Evolutionary conservation across 75 land plant species (phyloP).

Genomic region (Selaginella tamariscina): DNA sequence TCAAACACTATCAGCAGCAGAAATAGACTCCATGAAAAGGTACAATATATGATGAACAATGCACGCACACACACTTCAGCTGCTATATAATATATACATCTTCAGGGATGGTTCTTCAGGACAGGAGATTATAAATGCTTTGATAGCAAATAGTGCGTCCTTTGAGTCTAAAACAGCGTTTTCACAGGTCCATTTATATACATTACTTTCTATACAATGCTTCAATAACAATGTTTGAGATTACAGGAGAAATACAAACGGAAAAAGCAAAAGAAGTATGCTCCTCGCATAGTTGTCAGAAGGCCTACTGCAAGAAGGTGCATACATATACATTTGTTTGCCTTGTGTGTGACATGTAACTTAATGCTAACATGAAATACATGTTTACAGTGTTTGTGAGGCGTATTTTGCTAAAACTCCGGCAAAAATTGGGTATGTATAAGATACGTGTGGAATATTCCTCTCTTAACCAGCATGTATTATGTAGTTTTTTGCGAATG

Average conservation of each 20-base stretch:
- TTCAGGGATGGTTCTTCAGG: conserved; percentile 73
- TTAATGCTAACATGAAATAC: too few species aligned
- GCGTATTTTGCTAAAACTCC: conserved; percentile 83
- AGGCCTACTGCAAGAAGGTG: conserved; percentile 80
- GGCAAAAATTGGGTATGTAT: conserved; percentile 65
- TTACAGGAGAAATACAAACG: conserved; percentile 83
- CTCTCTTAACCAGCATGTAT: too few species aligned
- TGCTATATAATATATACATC: too few species aligned
- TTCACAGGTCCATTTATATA: conserved; percentile 48
- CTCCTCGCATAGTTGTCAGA: conserved; percentile 71
- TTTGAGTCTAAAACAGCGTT: conserved; percentile 73
- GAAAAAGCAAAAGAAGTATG: conserved; percentile 91
- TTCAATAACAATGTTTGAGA: not conserved
- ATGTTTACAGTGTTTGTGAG: conserved; percentile 76
- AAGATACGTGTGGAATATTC: too few species aligned
- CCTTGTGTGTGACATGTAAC: too few species aligned
- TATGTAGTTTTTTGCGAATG: conserved; percentile 57
- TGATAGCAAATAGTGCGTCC: conserved; percentile 85
- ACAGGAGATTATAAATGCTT: conserved; percentile 71
- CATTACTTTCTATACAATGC: not conserved
- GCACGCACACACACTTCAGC: too few species aligned
- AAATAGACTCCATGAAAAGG: conserved; percentile 76
- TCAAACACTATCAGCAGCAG: conserved; percentile 74
- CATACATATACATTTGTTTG: too few species aligned
- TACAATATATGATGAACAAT: too few species aligned